Conservation (phyloP, 2,329 filamentous ascomycete species). For the Colletotrichum somersetense region DNA sequence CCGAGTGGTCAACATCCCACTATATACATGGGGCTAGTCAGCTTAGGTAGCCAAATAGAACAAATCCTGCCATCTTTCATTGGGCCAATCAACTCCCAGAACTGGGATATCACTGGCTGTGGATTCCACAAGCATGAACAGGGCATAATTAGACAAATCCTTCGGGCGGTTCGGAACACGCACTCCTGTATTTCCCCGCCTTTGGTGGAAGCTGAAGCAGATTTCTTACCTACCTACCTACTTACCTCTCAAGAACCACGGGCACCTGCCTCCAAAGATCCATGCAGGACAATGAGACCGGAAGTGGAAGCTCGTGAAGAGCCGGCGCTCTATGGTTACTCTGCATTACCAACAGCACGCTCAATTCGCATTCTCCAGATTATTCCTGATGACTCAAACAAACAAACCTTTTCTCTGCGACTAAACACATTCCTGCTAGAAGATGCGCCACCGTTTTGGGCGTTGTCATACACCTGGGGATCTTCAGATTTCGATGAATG, state of each 20-base stretch:
- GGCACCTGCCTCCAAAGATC: neutral
- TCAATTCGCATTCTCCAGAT: slow-evolving; percentile 27
- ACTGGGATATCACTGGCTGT: neutral
- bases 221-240: neutral
- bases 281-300: neutral
- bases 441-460: slow-evolving; percentile 10
- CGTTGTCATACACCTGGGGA: slow-evolving; percentile 29
- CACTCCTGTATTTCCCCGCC: neutral
- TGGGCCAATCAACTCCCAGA: neutral
- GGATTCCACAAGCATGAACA: neutral
- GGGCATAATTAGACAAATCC: neutral
- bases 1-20: neutral
- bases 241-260: neutral
- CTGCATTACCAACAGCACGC: neutral
- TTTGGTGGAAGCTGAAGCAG: neutral
- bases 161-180: too few relatives aligned
- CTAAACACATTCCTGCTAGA: neutral
- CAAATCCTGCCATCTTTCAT: neutral
- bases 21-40: too few relatives aligned
- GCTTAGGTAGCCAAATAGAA: neutral
- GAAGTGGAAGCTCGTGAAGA: neutral
- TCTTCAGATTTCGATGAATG: slow-evolving; percentile 9
- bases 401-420: slow-evolving; percentile 7
- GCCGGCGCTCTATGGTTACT: neutral
- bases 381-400: neutral